Conservation (phyloP, 495 filamentous ascomycete genomes). For the Xylaria acuta region DNA sequence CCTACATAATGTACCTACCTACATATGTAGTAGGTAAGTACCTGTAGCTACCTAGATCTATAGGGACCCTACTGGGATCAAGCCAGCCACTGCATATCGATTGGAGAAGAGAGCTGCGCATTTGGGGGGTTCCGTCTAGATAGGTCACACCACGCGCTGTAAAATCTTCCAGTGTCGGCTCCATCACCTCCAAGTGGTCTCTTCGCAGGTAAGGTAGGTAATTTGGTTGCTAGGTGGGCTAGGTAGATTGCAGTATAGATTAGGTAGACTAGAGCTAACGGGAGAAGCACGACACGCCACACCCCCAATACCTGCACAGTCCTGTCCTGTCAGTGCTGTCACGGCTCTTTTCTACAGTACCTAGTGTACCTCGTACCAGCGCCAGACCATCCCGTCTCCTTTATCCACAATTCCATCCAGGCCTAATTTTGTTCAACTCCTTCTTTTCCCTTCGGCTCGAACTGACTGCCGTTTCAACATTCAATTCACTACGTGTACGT, state of each 20-base stretch:
- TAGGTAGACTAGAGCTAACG: constrained; percentile 14
- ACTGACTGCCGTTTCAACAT: constrained; percentile 23
- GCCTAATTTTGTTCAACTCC: constrained; percentile 31
- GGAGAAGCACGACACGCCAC: constrained; percentile 10
- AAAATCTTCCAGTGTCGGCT: constrained; percentile 6
- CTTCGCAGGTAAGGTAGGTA: constrained; percentile 11
- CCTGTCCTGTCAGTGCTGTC: constrained; percentile 5
- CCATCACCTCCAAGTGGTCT: constrained; percentile 11
- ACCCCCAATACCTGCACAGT: constrained; percentile 18
- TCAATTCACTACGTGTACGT: constrained; percentile 22
- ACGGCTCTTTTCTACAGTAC: constrained; percentile 15
- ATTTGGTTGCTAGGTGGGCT: constrained; percentile 5
- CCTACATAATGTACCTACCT: not conserved
- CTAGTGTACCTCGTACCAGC: constrained; percentile 8
- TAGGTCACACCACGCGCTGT: constrained; percentile 12
- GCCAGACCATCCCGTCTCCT: constrained; percentile 23
- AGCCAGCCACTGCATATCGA: constrained; percentile 14
- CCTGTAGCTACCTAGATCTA: not conserved
- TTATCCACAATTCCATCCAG: constrained; percentile 30
- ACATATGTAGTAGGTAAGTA: not conserved
- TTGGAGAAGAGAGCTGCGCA: constrained; percentile 3
- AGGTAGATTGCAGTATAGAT: constrained; percentile 13
- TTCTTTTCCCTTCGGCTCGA: constrained; percentile 26
- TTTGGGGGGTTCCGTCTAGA: not conserved
- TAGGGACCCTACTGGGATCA: not conserved